Evolutionary conservation across 805 yeast genomes (phyloP), one percentile per base, ranked within the genome.

Genomic region (Cyberlindnera galapagoensis): DNA sequence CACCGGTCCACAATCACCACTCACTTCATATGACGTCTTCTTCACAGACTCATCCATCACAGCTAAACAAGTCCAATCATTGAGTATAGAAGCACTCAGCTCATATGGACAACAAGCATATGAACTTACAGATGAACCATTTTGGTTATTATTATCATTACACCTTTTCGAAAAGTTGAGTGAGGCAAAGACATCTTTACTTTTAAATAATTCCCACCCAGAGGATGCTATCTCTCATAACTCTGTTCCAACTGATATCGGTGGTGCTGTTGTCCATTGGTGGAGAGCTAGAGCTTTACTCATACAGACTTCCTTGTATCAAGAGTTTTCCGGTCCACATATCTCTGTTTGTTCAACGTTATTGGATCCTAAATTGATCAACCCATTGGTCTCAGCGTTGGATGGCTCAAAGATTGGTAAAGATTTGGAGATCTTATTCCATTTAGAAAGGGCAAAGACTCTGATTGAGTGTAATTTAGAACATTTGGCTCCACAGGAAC

Each of bases 271-370:
- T 4, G 58, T 69, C 3, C 61, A 62, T 26, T 83, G 92, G 90
- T 83, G 92, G 92, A 68, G 84, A 52, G 60, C 80, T 6, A 68
- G 94, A 56, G 74, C 78, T 4, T 51, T 81, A 21, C 76, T 78
- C 45, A 67, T 72, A 0, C 88, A 80, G 36, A 60, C 70, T 34
- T 73, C 86, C 0, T 51, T 81, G n/a, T 61, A 76, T 26, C 68
- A 76, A 3, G 90, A 83, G 46, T 69, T 74, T 18, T 67, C 80
- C 1, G 72, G 78, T 24, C 57, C 56, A 19, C 63, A 57, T 28
- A 57, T 61, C 15, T 46, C 59, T 2, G 49, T 63, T 11, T 54
- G 57, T 6, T 45, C 65, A 1, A 50, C 65, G 2, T 42, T 63
- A n/a, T 39, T 57, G 16, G 57, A 24, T 51, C 44, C 33, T 41